Evolutionary conservation across 768 basidiomycete genomes (phyloP).

Genomic region (Chlorophyllum brunneum): DNA sequence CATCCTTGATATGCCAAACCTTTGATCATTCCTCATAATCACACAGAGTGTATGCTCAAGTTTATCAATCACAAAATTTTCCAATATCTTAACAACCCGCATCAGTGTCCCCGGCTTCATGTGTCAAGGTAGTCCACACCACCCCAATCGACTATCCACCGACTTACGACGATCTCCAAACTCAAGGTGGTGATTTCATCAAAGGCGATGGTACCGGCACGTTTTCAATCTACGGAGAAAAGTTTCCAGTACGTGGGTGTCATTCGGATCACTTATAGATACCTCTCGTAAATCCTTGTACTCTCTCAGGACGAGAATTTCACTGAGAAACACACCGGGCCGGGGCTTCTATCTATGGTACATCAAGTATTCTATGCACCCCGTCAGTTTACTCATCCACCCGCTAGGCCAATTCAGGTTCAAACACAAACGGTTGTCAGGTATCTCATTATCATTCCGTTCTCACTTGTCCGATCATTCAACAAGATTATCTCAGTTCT

Average conservation of each 20-base stretch:
- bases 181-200: conserved; percentile 85
- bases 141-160: background rate
- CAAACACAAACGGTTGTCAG: conserved; percentile 92
- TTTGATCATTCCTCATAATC: conserved; percentile 14
- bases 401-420: conserved; percentile 86
- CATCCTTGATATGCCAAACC: background rate
- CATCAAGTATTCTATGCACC: background rate
- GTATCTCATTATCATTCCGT: conserved; percentile 26
- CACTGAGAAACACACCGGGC: conserved; percentile 77
- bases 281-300: background rate
- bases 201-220: conserved; percentile 94
- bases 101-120: conserved; percentile 87
- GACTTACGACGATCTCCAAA: background rate
- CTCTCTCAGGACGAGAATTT: conserved; percentile 86
- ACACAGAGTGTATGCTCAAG: conserved; percentile 62
- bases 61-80: background rate
- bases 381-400: background rate
- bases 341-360: conserved; percentile 92
- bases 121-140: conserved; percentile 70
- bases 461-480: background rate
- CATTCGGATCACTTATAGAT: background rate
- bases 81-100: conserved; percentile 4
- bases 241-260: conserved; percentile 66
- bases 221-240: conserved; percentile 96
- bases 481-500: conserved; percentile 58